These are phyloP conservation scores for Camptophora hylomeconis DNA, from an alignment of 2,329 filamentous ascomycete species.

Conservation along the genomic window DNA sequence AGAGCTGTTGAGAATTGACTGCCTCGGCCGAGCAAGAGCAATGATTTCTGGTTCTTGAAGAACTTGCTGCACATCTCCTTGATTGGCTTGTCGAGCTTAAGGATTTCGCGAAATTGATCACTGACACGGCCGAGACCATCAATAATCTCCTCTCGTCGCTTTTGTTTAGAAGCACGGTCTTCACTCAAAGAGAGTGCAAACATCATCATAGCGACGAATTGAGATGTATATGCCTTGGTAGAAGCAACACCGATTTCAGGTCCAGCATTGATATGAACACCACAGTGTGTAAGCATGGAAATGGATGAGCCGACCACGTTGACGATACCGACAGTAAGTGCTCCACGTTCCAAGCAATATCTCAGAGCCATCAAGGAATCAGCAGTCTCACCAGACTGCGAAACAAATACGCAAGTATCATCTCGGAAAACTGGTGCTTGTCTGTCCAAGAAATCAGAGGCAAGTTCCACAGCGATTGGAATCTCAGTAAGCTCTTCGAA, in stretches of 20 bases:
- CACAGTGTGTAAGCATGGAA: slow-evolving; percentile 95
- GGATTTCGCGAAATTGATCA: slow-evolving; percentile 78
- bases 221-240: slow-evolving; percentile 98
- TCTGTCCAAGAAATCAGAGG: slow-evolving; percentile 94
- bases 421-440: slow-evolving; percentile 97
- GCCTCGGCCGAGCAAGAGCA: slow-evolving; percentile 85
- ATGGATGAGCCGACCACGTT: slow-evolving; percentile 98
- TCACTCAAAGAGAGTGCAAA: slow-evolving; percentile 93
- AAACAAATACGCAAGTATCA: slow-evolving; percentile 97
- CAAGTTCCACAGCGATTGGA: slow-evolving; percentile 89
- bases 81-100: slow-evolving; percentile 84
- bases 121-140: slow-evolving; percentile 80
- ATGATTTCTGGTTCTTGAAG: slow-evolving; percentile 94
- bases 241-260: slow-evolving; percentile 98
- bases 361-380: slow-evolving; percentile 94
- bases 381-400: slow-evolving; percentile 95
- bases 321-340: slow-evolving; percentile 93
- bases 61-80: slow-evolving; percentile 85
- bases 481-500: slow-evolving; percentile 98
- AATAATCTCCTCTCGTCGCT: slow-evolving; percentile 90
- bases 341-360: slow-evolving; percentile 96
- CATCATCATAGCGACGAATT: slow-evolving; percentile 99
- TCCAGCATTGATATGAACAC: slow-evolving; percentile 98
- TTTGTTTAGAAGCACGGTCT: slow-evolving; percentile 87
- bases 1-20: slow-evolving; percentile 95